Evolutionary conservation across 1,284 basidiomycete species (phyloP).

Genomic region (Papiliotrema flavescens): DNA sequence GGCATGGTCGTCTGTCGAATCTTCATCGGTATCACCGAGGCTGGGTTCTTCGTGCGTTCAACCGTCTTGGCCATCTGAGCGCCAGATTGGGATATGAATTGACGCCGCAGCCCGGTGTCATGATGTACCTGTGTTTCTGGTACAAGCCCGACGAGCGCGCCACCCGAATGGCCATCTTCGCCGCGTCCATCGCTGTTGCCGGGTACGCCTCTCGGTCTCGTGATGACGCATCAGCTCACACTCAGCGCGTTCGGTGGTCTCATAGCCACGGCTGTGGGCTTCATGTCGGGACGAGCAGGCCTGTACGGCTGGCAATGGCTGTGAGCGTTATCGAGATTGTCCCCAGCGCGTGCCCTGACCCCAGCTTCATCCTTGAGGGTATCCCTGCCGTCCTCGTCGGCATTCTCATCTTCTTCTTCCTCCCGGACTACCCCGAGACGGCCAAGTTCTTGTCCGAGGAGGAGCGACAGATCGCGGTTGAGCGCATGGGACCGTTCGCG

Average conservation of each 20-base stretch:
- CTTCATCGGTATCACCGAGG: constrained; percentile 54
- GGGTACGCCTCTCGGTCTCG: constrained; percentile 2
- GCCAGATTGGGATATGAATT: neutral
- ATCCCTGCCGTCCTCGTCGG: constrained; percentile 51
- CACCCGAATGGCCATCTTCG: constrained; percentile 30
- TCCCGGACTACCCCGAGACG: constrained; percentile 55
- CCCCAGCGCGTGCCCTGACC: neutral
- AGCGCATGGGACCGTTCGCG: constrained; percentile 66
- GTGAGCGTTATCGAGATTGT: constrained; percentile 1
- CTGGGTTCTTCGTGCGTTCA: constrained; percentile 50
- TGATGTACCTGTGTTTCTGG: constrained; percentile 28
- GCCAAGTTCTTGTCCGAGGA: constrained; percentile 60
- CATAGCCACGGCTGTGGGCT: constrained; percentile 30
- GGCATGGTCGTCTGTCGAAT: constrained; percentile 53
- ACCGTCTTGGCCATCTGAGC: neutral
- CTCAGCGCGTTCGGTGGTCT: constrained; percentile 26
- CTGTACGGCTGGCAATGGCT: constrained; percentile 39
- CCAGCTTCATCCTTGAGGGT: constrained; percentile 54
- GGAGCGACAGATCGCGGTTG: constrained; percentile 65
- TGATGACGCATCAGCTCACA: neutral
- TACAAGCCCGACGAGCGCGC: constrained; percentile 27
- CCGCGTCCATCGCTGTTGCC: constrained; percentile 26
- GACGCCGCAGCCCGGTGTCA: constrained; percentile 19
- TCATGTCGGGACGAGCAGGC: constrained; percentile 25
- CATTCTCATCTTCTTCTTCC: constrained; percentile 47